Evolutionary conservation across 352 stramenopile species (phyloP), one percentile per base, ranked within the genome.

Genomic region (Phytophthora hibernalis): DNA sequence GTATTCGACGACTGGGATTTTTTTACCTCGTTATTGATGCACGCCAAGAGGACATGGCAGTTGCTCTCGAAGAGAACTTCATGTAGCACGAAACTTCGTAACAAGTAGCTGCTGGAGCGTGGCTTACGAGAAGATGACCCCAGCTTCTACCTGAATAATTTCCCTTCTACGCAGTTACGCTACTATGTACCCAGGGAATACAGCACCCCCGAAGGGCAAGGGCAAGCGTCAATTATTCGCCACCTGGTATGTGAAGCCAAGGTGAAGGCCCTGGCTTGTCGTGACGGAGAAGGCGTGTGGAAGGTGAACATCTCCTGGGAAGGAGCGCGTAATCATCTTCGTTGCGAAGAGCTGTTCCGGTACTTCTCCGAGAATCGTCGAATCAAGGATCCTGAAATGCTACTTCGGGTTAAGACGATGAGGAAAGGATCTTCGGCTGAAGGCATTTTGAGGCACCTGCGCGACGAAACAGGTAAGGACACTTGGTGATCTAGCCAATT

Each of bases 161-260:
- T 20, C 40, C 49, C 8, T 68, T 44, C 16, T 68, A 61, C n/a
- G 61, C 50, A 6, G 20, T 61, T 0, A 68, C 59, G 9, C 33
- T 40, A 4, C 11, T 40, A 11, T 40, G 33, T 11, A 68, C 51
- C 0, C 61, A 62, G 21, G 51, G 61, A 10, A 61, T 62, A 15
- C 24, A 54, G 0, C 61, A 68, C 11, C 40, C 49, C 0, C 51
- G 8, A 54, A 60, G 15, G 26, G 61, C 15, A 68, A 57, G 31
- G 44, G 43, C 1, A 56, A 55, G 3, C 42, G 52, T 0, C 51
- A 51, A 57, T 53, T 7, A 57, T 62, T 13, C 24, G 43, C 1
- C 57, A 45, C 44, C 18, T 62, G 13, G 15, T 0, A 1, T 68
- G 51, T 30, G 26, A 9, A 1, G 21, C 51, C 11, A 61, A 61